Percentiles rank a stretch among this genome's conserved stretches.
Conservation (phyloP, 495 filamentous ascomycete genomes). For the Eremomyces bilateralis region DNA sequence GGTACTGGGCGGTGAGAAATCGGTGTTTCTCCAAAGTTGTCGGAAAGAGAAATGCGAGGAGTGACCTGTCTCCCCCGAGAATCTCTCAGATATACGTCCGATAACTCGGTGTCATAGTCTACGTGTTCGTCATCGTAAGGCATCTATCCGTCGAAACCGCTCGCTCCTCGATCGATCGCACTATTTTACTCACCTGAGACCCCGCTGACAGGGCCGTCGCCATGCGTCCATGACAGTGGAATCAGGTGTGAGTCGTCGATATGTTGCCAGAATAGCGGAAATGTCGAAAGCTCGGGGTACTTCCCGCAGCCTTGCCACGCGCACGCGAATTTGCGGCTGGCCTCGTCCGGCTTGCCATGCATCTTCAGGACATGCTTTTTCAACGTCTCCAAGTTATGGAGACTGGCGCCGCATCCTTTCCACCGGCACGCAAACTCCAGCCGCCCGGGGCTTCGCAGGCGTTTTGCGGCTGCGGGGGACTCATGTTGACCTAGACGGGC, state of each 20-base stretch:
- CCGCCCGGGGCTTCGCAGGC: neutral
- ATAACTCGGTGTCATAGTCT: slow-evolving; percentile 11
- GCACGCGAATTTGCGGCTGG: slow-evolving; percentile 19
- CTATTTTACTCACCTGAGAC: slow-evolving; percentile 14
- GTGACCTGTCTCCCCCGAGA: slow-evolving; percentile 17
- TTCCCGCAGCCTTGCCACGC: slow-evolving; percentile 18
- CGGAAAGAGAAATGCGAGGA: slow-evolving; percentile 10
- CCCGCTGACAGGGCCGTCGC: slow-evolving; percentile 37
- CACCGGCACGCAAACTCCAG: slow-evolving; percentile 30
- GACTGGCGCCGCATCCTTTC: slow-evolving; percentile 40
- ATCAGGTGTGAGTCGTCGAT: slow-evolving; percentile 36
- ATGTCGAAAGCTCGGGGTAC: too few relatives aligned
- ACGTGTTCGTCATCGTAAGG: neutral
- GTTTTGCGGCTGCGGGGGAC: neutral
- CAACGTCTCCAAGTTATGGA: slow-evolving; percentile 54
- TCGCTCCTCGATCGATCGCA: neutral
- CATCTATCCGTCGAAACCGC: neutral
- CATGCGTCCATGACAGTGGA: slow-evolving; percentile 37
- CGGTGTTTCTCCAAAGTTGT: neutral
- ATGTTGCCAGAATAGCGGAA: slow-evolving; percentile 34
- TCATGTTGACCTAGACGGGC: neutral
- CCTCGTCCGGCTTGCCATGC: slow-evolving; percentile 19
- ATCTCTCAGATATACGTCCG: slow-evolving; percentile 19
- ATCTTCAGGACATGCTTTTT: slow-evolving; percentile 41
- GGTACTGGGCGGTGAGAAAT: neutral